phyloP scores from a whole-genome alignment of 345 rosid species.

The Reutealis trisperma region DNA sequence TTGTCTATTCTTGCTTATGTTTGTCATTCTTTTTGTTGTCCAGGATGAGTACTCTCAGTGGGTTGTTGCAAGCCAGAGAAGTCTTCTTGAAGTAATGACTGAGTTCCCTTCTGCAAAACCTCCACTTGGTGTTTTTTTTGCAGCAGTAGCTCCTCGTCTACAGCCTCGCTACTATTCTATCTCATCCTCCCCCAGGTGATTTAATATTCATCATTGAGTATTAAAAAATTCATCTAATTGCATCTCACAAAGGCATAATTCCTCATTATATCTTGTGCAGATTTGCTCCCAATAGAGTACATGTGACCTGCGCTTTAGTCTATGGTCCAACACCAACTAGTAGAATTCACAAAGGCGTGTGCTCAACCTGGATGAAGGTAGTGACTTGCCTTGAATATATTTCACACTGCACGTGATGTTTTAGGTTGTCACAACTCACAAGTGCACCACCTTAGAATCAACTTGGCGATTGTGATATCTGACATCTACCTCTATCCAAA shows the following conservation, averaged over 20 bases:
- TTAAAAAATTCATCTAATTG: background rate
- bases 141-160: slow-evolving; percentile 36
- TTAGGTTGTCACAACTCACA: background rate
- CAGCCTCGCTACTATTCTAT: slow-evolving; percentile 39
- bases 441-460: background rate
- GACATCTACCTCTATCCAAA: background rate
- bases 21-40: background rate
- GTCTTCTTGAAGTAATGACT: slow-evolving; percentile 39
- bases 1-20: background rate
- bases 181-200: slow-evolving; percentile 38
- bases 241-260: background rate
- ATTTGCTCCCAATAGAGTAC: slow-evolving; percentile 29
- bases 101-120: slow-evolving; percentile 37
- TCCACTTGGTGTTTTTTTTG: slow-evolving; percentile 37
- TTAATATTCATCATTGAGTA: background rate
- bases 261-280: slow-evolving; percentile 17
- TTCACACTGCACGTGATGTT: background rate
- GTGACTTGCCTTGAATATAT: background rate
- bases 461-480: background rate
- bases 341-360: slow-evolving; percentile 37
- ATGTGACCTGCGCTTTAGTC: slow-evolving; percentile 37
- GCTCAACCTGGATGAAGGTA: slow-evolving; percentile 42
- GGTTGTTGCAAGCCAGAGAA: slow-evolving; percentile 37
- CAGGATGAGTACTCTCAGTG: slow-evolving; percentile 37
- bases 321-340: slow-evolving; percentile 32